These are phyloP conservation scores for Mycena capillaripes DNA, from an alignment of 768 basidiomycete genomes.

Conservation along the genomic window DNA sequence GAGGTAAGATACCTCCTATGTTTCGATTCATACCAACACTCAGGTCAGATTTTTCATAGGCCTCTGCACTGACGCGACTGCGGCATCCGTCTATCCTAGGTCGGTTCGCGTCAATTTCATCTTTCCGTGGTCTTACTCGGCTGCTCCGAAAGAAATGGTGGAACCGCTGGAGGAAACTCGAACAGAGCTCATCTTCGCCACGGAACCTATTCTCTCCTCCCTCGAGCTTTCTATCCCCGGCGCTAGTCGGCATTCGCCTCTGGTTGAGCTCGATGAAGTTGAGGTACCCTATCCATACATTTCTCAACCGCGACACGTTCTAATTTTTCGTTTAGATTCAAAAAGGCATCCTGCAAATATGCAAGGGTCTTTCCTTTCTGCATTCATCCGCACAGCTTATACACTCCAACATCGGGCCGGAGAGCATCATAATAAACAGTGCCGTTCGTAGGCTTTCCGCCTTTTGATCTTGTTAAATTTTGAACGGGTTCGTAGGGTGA, in stretches of 20 bases:
- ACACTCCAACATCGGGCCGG: conserved; percentile 91
- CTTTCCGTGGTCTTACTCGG: conserved; percentile 2
- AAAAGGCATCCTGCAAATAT: conserved; percentile 94
- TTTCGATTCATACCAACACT: conserved; percentile 26
- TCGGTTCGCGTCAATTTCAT: conserved; percentile 47
- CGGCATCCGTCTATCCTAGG: conserved; percentile 95
- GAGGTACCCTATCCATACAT: conserved; percentile 68
- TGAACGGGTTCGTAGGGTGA: conserved; percentile 77
- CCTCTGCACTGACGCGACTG: conserved; percentile 84
- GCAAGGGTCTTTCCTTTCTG: conserved; percentile 91
- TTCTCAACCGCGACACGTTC: conserved; percentile 12
- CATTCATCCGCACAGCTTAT: conserved; percentile 94
- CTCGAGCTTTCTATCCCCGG: conserved; percentile 83
- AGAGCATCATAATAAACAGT: conserved; percentile 90
- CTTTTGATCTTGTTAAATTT: neutral
- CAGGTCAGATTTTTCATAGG: conserved; percentile 59
- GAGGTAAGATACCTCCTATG: conserved; percentile 71
- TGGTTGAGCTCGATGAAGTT: conserved; percentile 94
- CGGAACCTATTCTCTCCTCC: conserved; percentile 89
- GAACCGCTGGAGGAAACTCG: conserved; percentile 97
- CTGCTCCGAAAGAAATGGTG: conserved; percentile 83
- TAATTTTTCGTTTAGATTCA: conserved; percentile 74
- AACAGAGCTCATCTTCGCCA: conserved; percentile 91
- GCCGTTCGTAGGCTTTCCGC: conserved; percentile 66
- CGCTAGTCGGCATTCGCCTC: conserved; percentile 64